Evolutionary conservation across 2,329 filamentous ascomycete genomes (phyloP).

Genomic region (Chaetoscypha palmicola): DNA sequence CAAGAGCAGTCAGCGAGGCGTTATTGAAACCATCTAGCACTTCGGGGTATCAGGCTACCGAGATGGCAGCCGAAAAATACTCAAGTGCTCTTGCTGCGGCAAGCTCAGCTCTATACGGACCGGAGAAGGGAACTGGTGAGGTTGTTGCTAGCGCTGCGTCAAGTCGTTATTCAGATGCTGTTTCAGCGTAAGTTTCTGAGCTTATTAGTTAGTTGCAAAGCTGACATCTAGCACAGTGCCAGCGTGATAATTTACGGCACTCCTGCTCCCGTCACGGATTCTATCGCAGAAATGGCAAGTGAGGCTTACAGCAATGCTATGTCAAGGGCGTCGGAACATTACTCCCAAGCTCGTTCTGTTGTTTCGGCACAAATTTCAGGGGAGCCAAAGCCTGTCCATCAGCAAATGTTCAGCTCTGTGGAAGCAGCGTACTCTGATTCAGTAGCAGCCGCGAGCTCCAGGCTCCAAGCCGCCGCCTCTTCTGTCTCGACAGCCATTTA

Average conservation of each 20-base stretch:
- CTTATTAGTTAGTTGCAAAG: conserved; percentile 6
- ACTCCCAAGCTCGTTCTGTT: conserved; percentile 59
- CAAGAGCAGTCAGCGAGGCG: conserved; percentile 49
- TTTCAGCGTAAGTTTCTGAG: conserved; percentile 42
- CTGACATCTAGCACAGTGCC: conserved; percentile 1
- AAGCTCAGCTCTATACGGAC: conserved; percentile 48
- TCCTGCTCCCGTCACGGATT: conserved; percentile 51
- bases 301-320: conserved; percentile 59
- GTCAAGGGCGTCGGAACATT: conserved; percentile 59
- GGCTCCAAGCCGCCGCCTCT: conserved; percentile 48
- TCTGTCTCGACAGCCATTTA: conserved; percentile 45
- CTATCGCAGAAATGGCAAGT: conserved; percentile 35
- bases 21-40: conserved; percentile 37
- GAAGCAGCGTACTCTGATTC: conserved; percentile 62
- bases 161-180: conserved; percentile 48
- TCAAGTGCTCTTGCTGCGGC: conserved; percentile 49
- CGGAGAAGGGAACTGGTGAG: conserved; percentile 34
- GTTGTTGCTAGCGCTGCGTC: conserved; percentile 44
- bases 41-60: conserved; percentile 41
- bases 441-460: conserved; percentile 52
- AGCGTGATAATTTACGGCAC: conserved; percentile 52
- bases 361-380: conserved; percentile 62
- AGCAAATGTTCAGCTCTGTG: conserved; percentile 62
- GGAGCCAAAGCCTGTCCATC: conserved; percentile 60
- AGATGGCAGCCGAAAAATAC: conserved; percentile 49